Evolutionary conservation across 2,329 filamentous ascomycete genomes (phyloP).

Genomic region (Coleophoma crateriformis): DNA sequence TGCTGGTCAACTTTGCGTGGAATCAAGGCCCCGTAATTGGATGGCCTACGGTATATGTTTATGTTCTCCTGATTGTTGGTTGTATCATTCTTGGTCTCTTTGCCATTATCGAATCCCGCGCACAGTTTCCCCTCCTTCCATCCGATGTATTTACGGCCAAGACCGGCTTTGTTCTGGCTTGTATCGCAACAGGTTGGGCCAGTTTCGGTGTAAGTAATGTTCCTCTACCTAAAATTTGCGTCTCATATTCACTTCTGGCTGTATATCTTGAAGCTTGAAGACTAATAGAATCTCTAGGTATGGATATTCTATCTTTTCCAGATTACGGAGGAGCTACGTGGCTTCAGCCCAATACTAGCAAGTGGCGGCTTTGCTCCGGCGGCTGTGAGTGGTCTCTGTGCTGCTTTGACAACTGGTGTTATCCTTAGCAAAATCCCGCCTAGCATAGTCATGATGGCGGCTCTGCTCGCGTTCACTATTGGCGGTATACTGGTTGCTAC

Average conservation of each 20-base stretch:
- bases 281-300: neutral
- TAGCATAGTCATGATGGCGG: constrained; percentile 29
- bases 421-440: constrained; percentile 25
- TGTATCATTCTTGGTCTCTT: constrained; percentile 24
- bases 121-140: constrained; percentile 50
- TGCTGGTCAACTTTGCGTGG: constrained; percentile 51
- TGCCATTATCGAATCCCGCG: constrained; percentile 7
- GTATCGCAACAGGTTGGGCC: constrained; percentile 20
- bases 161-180: constrained; percentile 38
- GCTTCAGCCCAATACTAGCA: constrained; percentile 22
- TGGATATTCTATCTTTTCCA: constrained; percentile 22
- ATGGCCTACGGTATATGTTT: constrained; percentile 11
- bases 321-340: constrained; percentile 18
- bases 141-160: constrained; percentile 42
- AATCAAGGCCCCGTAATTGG: constrained; percentile 29
- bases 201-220: constrained; percentile 17
- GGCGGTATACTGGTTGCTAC: constrained; percentile 35
- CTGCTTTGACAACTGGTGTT: constrained; percentile 28
- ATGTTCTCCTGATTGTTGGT: constrained; percentile 33
- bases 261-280: neutral
- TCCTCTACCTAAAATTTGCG: neutral
- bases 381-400: constrained; percentile 24
- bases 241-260: too few relatives aligned
- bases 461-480: constrained; percentile 30
- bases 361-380: constrained; percentile 23